Base-by-base conservation (phyloP, 116 monocot species). In the Papilionanthe hybrid region DNA sequence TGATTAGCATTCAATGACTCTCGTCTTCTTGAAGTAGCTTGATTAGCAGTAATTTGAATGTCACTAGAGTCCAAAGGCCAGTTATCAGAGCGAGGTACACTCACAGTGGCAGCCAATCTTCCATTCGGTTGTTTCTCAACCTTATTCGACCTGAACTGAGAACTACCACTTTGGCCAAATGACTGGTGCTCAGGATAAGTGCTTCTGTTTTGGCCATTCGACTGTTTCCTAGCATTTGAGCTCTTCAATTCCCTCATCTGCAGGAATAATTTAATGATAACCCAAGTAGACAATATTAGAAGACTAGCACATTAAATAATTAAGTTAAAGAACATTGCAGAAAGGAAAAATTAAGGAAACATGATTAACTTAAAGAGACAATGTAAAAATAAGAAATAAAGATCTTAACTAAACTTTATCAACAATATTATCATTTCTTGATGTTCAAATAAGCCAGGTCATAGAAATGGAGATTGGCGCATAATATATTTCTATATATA, bases 1-100 rank as follows among this genome's bases (percentile, higher is more conserved):
- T 98, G 85, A 85, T 98, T 98, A 75, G 87, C 97, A 90, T 87
- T 98, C 69, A 86, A 82, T 50, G 77, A 72, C 72, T 96, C 89
- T 71, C 83, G 90, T 85, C 87, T 89, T 80, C 88, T 91, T 11
- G 77, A 75, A 88, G 86, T 68, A 63, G 89, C 69, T 11, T 91
- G 91, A 55, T n/a, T 15, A 67, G 82, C 79, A 86, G 75, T 86
- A 72, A 75, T 72, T 49, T 83, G 90, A 78, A 58, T 17, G 45
- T 73, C 76, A 77, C 45, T 80, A 9, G 89, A 78, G 42, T 45
- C 83, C 28, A 72, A 74, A 79, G 78, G 17, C 23, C 80, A 12
- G 10, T 22, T 55, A 80, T 90, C 72, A 65, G 58, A 42, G 72
- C 78, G 81, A 18, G 60, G 13, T 57, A 60, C 37, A 57, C 72